Conservation (phyloP, 169 alveolate species). For the Eimeria necatrix region DNA sequence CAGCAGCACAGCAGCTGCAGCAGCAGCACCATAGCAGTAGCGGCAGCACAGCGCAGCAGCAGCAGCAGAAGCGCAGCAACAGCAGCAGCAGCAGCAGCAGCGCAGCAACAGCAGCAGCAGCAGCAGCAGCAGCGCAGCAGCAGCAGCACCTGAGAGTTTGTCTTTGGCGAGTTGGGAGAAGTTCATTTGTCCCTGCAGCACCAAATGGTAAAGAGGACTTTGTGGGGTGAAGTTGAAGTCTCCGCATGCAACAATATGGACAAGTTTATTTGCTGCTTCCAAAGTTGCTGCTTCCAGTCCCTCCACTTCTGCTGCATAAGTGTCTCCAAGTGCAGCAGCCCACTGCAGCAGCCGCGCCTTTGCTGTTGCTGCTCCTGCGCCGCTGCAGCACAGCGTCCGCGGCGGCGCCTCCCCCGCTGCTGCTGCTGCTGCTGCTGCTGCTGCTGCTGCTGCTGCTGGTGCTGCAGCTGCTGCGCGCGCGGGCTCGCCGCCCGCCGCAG, state of each 20-base stretch:
- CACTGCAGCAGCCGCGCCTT: background rate
- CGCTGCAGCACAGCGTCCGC: background rate
- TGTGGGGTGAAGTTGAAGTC: conserved; percentile 76
- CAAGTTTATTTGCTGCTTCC: conserved; percentile 8
- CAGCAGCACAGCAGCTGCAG: too few species aligned
- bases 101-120: background rate
- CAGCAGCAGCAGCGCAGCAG: background rate
- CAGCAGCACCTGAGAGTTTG: conserved; percentile 53
- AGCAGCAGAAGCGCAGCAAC: background rate
- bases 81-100: background rate
- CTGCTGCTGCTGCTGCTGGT: too few species aligned
- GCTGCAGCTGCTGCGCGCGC: too few species aligned
- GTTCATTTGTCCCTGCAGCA: conserved; percentile 14
- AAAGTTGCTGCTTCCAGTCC: background rate
- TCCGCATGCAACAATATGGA: conserved; percentile 47
- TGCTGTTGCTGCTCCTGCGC: background rate
- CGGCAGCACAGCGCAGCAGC: background rate
- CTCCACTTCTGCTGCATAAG: background rate
- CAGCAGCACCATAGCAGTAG: too few species aligned
- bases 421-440: conserved; percentile 1
- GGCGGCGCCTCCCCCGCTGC: background rate
- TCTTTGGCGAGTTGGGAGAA: conserved; percentile 10
- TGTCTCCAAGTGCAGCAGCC: background rate
- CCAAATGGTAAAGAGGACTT: conserved; percentile 52
- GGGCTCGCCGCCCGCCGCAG: too few species aligned